These are phyloP conservation scores for Brassica cretica DNA, from an alignment of 345 rosid species.

Conservation along the genomic window DNA sequence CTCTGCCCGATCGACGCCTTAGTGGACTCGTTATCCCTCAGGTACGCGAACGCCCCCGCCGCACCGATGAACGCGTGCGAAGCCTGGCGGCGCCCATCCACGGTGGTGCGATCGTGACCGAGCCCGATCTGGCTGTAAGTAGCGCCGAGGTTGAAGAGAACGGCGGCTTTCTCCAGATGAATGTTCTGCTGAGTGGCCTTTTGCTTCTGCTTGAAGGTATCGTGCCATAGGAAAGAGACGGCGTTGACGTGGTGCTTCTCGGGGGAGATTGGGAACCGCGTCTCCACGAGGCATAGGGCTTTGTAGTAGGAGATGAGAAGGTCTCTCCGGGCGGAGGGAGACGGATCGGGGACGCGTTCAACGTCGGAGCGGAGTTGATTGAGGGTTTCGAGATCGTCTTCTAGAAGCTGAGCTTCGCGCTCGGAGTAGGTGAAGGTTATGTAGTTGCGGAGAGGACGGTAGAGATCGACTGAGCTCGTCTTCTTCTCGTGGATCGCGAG, in stretches of 20 bases:
- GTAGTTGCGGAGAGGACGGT: constrained; percentile 94
- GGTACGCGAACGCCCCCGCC: constrained; percentile 73
- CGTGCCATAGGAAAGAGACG: constrained; percentile 79
- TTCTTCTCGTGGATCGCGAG: constrained; percentile 94
- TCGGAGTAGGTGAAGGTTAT: constrained; percentile 78
- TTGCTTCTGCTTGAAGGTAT: constrained; percentile 82
- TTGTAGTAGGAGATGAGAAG: constrained; percentile 69
- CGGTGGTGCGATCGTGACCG: constrained; percentile 69
- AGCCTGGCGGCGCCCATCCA: constrained; percentile 86
- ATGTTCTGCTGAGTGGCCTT: constrained; percentile 91
- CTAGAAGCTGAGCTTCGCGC: constrained; percentile 91
- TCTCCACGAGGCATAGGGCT: constrained; percentile 80
- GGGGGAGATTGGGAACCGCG: constrained; percentile 94
- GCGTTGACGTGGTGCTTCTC: constrained; percentile 78
- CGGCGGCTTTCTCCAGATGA: constrained; percentile 90
- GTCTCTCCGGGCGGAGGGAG: constrained; percentile 80
- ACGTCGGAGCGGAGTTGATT: constrained; percentile 76
- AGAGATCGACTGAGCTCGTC: constrained; percentile 68
- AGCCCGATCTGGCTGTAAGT: constrained; percentile 86
- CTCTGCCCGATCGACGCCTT: constrained; percentile 79
- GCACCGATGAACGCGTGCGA: constrained; percentile 86
- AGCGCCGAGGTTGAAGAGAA: constrained; percentile 83
- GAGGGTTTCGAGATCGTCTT: constrained; percentile 82
- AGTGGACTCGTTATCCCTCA: constrained; percentile 72
- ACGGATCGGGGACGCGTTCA: constrained; percentile 73